These are phyloP conservation scores for Sugiyamaella pinicola DNA, from an alignment of 1,139 yeast species.

Conservation along the genomic window DNA sequence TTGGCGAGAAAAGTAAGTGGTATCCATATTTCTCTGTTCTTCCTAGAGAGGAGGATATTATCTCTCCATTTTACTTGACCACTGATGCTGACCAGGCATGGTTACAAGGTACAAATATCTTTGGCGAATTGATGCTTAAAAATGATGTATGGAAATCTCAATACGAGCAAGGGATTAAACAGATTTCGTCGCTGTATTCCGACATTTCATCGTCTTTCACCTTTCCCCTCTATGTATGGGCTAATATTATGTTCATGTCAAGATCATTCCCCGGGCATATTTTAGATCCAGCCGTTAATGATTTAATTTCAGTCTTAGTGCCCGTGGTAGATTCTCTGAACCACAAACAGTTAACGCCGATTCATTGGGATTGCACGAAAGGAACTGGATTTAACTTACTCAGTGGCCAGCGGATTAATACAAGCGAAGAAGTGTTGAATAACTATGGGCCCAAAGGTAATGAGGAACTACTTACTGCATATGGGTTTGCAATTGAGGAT, in stretches of 20 bases:
- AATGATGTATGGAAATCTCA: conserved; percentile 38
- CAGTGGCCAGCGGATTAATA: conserved; percentile 30
- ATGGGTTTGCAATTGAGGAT: conserved; percentile 67
- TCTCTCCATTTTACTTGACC: conserved; percentile 65
- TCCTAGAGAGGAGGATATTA: conserved; percentile 53
- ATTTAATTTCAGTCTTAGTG: conserved; percentile 60
- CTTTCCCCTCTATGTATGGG: conserved; percentile 64
- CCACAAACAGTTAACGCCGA: conserved; percentile 63
- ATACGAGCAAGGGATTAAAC: conserved; percentile 31
- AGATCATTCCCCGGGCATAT: conserved; percentile 71
- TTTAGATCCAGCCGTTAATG: conserved; percentile 42
- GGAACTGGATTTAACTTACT: conserved; percentile 37
- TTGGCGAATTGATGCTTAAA: conserved; percentile 39
- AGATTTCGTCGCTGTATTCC: conserved; percentile 9
- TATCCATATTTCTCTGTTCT: conserved; percentile 59
- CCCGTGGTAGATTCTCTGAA: conserved; percentile 82
- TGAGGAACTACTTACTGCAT: conserved; percentile 61
- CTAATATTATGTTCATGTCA: conserved; percentile 66
- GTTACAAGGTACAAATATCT: conserved; percentile 64
- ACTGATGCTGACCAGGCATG: conserved; percentile 45
- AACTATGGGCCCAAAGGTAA: conserved; percentile 89
- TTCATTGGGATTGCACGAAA: conserved; percentile 58
- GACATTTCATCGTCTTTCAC: conserved; percentile 14
- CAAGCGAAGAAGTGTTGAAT: conserved; percentile 61
- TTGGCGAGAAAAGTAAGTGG: conserved; percentile 34